Percentiles rank a stretch among this genome's conserved stretches.
Conservation (phyloP, 2,329 filamentous ascomycete species). For the Pestalotiopsis sp. region DNA sequence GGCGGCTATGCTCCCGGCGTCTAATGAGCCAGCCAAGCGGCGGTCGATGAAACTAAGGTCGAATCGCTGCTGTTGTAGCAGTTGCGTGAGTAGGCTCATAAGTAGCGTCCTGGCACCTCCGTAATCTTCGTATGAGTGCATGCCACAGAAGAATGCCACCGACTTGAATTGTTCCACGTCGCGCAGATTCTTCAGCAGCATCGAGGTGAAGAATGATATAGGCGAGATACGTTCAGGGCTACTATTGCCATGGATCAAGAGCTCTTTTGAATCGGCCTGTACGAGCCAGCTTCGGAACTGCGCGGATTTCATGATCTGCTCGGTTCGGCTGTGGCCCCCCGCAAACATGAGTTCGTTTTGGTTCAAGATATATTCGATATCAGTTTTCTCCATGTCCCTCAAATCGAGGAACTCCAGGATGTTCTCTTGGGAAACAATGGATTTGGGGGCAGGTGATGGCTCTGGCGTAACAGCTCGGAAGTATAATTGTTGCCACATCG, state of each 20-base stretch:
- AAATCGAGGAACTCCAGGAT: not conserved
- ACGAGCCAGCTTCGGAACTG: not conserved
- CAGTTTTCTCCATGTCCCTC: not conserved
- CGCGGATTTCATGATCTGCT: not conserved
- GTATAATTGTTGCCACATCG: too few species aligned
- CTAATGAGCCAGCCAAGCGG: not conserved
- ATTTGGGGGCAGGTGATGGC: not conserved
- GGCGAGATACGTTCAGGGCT: not conserved
- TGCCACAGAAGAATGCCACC: not conserved
- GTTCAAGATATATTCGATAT: not conserved
- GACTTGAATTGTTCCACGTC: not conserved
- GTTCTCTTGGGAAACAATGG: not conserved
- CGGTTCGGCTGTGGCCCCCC: not conserved
- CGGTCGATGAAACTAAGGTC: not conserved
- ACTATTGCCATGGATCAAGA: not conserved
- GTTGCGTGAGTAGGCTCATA: not conserved
- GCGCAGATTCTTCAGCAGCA: not conserved
- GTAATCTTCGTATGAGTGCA: not conserved
- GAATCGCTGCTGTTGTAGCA: not conserved
- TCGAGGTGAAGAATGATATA: not conserved
- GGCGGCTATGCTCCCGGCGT: not conserved
- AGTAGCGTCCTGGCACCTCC: not conserved
- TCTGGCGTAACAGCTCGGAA: not conserved
- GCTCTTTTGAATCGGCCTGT: not conserved
- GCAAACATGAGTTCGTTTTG: not conserved